Percentiles rank a stretch among this genome's conserved stretches.
These are phyloP conservation scores for Coemansia sp. DNA, from an alignment of 192 early-diverging fungal genomes.

Conservation along the genomic window DNA sequence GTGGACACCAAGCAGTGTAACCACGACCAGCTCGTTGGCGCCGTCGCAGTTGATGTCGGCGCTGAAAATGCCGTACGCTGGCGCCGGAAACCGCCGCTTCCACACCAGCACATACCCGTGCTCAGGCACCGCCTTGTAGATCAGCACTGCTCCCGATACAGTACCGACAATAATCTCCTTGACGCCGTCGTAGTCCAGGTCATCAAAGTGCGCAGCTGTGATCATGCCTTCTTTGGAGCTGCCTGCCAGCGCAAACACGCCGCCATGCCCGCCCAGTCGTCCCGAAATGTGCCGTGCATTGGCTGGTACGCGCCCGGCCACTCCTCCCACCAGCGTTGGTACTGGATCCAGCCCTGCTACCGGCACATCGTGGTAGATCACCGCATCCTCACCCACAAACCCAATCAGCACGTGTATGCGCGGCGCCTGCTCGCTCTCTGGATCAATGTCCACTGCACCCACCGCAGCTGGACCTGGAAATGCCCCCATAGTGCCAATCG, in stretches of 20 bases:
- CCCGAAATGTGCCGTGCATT: conserved; percentile 33
- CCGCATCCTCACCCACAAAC: conserved; percentile 51
- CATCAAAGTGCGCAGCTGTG: conserved; percentile 50
- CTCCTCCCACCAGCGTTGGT: conserved; percentile 47
- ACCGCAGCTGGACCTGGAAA: background rate
- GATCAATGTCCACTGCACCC: background rate
- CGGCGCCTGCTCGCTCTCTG: conserved; percentile 12
- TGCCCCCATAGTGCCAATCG: conserved; percentile 27
- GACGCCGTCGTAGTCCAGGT: conserved; percentile 38
- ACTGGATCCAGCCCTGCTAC: conserved; percentile 51
- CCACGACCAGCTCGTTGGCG: conserved; percentile 51
- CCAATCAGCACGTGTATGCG: conserved; percentile 47
- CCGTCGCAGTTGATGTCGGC: conserved; percentile 55
- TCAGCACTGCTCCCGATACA: conserved; percentile 43
- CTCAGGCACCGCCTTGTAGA: conserved; percentile 42
- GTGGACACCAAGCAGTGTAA: conserved; percentile 54
- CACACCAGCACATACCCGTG: conserved; percentile 49
- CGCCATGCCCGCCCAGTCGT: conserved; percentile 40
- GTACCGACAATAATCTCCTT: conserved; percentile 51
- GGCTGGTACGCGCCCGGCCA: conserved; percentile 27
- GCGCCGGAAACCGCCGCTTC: conserved; percentile 49
- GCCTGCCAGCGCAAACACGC: conserved; percentile 43
- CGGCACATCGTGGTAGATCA: conserved; percentile 51
- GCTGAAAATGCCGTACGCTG: conserved; percentile 46
- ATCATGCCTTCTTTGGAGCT: conserved; percentile 46